Base-by-base conservation (phyloP, 192 early-diverging fungal species). In the Linnemannia schmuckeri region DNA sequence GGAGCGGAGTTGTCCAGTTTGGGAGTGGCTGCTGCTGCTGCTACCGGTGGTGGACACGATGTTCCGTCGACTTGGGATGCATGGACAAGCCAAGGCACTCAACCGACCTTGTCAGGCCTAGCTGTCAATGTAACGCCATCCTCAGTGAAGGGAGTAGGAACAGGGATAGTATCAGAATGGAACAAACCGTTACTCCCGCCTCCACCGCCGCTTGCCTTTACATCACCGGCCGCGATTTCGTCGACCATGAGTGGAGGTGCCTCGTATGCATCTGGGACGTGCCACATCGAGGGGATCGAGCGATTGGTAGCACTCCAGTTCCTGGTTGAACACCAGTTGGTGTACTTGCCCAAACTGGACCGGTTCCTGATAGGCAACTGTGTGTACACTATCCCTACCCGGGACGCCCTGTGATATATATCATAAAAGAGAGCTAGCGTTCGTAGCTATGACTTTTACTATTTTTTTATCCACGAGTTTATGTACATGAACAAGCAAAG, bases 301-400 rank as follows among this genome's bases (percentile, higher is more conserved):
- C 77, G 82, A 6, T 41, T 85, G 17, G 69, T 85, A 5, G 82
- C 74, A 30, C 74, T 85, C 22, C 82, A 85, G 68, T 85, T 76
- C 74, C 37, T 79, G 69, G 73, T 85, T 1, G 82, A 85, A 42
- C 82, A 85, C 33, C 82, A 79, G 30, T 40, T 79, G 49, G 42
- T 79, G 8, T 79, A 75, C 35, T 20, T 79, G 52, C 82, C 82
- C 3, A 75, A 68, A 8, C 54, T 85, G 27, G 74, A 79, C 46
- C 77, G 52, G 49, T 70, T 85, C 44, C 54, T 77, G 12, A 6
- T 85, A 27, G 82, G 82, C 15, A 76, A 79, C 40, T 66, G 78
- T 6, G 37, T 72, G 49, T 85, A 75, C 18, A 55, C 49, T 49
- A 70, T 85, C 73, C 77, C 82, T 42, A 74, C 61, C 12, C n/a